Evolutionary conservation across 2,329 filamentous ascomycete species (phyloP), one percentile per base, ranked within the genome.

Genomic region (Trichoderma sp.): DNA sequence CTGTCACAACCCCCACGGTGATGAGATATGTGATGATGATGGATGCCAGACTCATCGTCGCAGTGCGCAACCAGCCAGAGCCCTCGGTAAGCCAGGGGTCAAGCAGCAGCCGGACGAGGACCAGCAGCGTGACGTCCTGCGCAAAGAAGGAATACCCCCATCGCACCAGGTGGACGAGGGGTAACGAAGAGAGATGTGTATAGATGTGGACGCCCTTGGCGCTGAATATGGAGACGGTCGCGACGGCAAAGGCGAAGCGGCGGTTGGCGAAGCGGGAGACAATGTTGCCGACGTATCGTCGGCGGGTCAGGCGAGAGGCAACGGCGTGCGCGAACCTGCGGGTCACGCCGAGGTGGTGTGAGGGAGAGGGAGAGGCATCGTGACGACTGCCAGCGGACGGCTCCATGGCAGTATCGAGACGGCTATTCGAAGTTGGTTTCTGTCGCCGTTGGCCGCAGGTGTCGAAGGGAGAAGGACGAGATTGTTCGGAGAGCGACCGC

Each of bases 121-220:
- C 41, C 1, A 72, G 61, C 28, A 72, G 45, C 41, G 67, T 19
- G 3, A 70, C 51, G 45, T 74, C 72, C 51, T 73, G 71, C 1
- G 67, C 67, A 51, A 72, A 70, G 50, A 74, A 73, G 2, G 71
- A 70, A 34, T 69, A 68, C 0, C 68, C 69, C 70, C 69, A 74
- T 17, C 39, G 67, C 21, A 69, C 21, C 7, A 72, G 39, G 26
- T 71, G 64, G 9, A 59, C 50, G 1, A 60, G 62, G 5, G 67
- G 63, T 17, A 74, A 47, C 3, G 72, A 68, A 14, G 65, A 54
- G 1, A 68, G 56, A 48, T 73, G 69, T 17, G 67, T 68, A 54
- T 65, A 68, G 55, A 73, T 63, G 64, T 73, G 72, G 15, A 70
- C 64, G 28, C 61, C 39, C 62, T 73, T 73, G 55, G 69, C 67